phyloP scores from a whole-genome alignment of 495 filamentous ascomycete species.

The Podospora tetraspora region DNA sequence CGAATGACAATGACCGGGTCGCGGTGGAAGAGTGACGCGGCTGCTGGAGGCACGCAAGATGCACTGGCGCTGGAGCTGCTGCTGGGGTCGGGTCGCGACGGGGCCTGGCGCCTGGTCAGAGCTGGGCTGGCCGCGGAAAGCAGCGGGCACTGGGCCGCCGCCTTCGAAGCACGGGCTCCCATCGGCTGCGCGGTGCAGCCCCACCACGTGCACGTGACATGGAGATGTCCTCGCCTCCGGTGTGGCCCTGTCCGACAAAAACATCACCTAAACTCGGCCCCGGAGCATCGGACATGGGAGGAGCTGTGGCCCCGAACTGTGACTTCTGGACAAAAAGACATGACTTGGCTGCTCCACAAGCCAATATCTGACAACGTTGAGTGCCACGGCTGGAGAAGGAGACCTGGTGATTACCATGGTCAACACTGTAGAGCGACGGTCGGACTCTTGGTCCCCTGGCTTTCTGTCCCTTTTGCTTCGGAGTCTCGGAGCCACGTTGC shows the following conservation, averaged over 20 bases:
- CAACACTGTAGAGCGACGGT: no score
- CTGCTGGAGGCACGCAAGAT: neutral
- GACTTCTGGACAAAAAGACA: neutral
- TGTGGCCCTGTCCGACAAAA: no score
- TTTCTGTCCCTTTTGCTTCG: no score
- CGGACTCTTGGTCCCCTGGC: no score
- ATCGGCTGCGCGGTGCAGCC: neutral
- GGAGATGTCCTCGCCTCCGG: no score
- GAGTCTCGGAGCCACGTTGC: no score
- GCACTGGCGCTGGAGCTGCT: neutral
- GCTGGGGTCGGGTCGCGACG: neutral
- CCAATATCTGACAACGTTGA: no score
- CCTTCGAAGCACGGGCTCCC: neutral
- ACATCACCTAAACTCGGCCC: no score
- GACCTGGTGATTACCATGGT: neutral
- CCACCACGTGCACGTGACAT: neutral
- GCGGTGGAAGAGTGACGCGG: neutral
- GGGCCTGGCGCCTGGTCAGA: neutral
- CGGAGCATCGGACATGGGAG: no score
- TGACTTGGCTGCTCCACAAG: neutral
- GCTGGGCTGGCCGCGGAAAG: neutral
- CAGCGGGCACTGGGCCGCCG: neutral
- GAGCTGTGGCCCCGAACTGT: no score
- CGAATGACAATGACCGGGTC: neutral
- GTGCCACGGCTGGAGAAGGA: no score